phyloP scores from a whole-genome alignment of 352 stramenopile species.

The Phytophthora syringae region DNA sequence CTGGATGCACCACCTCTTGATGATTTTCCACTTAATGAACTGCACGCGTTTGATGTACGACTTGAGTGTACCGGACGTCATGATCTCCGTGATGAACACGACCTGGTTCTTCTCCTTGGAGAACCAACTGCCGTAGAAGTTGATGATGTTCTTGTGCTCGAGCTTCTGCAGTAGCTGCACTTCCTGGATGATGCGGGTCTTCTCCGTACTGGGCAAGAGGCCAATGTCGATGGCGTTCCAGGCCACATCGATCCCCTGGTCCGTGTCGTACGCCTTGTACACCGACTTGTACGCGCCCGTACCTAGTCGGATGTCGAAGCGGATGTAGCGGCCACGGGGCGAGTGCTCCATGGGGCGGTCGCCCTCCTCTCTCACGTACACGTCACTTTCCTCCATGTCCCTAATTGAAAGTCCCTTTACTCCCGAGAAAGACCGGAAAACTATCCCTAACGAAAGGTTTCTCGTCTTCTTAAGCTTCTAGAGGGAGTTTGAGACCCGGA shows the following conservation, averaged over 20 bases:
- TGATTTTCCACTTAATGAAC: slow-evolving; percentile 98
- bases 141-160: slow-evolving; percentile 99
- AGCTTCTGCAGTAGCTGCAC: slow-evolving; percentile 97
- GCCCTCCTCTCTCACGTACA: slow-evolving; percentile 78
- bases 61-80: slow-evolving; percentile 95
- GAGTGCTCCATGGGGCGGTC: slow-evolving; percentile 82
- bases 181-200: slow-evolving; percentile 97
- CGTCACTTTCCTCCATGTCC: slow-evolving; percentile 67
- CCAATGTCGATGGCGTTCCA: slow-evolving; percentile 99
- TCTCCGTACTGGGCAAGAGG: slow-evolving; percentile 95
- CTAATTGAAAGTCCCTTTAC: background rate
- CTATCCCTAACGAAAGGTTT: slow-evolving; percentile 7
- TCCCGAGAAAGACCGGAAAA: slow-evolving; percentile 6
- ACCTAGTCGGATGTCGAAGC: slow-evolving; percentile 85
- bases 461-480: slow-evolving; percentile 13
- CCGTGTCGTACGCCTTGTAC: slow-evolving; percentile 97
- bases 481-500: background rate
- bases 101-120: slow-evolving; percentile 98
- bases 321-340: slow-evolving; percentile 85
- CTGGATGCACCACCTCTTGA: slow-evolving; percentile 97
- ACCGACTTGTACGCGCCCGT: slow-evolving; percentile 91
- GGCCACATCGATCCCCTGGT: slow-evolving; percentile 98
- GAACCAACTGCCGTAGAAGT: slow-evolving; percentile 99
- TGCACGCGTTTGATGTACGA: slow-evolving; percentile 98
- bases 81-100: slow-evolving; percentile 99